Conservation (phyloP, 352 stramenopile species). For the Blastocystis sp. region DNA sequence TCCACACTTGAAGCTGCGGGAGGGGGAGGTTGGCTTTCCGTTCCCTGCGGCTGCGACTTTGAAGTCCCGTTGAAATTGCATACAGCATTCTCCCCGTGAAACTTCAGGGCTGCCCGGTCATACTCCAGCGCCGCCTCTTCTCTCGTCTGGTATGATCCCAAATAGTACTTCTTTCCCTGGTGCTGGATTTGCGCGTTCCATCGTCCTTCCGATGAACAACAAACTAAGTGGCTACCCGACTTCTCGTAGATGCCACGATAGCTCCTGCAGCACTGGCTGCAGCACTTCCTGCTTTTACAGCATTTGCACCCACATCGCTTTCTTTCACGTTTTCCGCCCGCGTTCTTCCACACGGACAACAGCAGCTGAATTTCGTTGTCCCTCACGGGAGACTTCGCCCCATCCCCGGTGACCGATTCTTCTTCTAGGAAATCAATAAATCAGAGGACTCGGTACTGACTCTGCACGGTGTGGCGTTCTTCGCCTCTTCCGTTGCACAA, state of each 20-base stretch:
- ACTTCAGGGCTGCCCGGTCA: constrained; percentile 15
- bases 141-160: constrained; percentile 41
- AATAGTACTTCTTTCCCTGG: constrained; percentile 66
- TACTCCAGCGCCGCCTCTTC: constrained; percentile 48
- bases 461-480: too few species aligned
- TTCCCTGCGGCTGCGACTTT: neutral
- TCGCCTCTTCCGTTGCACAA: too few species aligned
- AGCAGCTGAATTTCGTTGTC: neutral
- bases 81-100: constrained; percentile 17
- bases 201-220: neutral
- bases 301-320: neutral
- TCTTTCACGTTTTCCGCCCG: neutral
- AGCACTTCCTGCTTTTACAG: neutral
- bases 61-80: constrained; percentile 57
- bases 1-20: neutral
- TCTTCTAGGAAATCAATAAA: too few species aligned
- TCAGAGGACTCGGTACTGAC: too few species aligned
- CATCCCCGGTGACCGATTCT: too few species aligned
- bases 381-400: too few species aligned
- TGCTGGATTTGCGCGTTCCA: constrained; percentile 68
- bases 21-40: neutral
- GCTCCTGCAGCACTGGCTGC: neutral
- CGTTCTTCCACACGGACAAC: constrained; percentile 14
- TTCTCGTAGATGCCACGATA: constrained; percentile 65
- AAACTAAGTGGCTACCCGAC: neutral